Conservation (phyloP, 2,329 filamentous ascomycete species). For the Huntiella bhutanensis region DNA sequence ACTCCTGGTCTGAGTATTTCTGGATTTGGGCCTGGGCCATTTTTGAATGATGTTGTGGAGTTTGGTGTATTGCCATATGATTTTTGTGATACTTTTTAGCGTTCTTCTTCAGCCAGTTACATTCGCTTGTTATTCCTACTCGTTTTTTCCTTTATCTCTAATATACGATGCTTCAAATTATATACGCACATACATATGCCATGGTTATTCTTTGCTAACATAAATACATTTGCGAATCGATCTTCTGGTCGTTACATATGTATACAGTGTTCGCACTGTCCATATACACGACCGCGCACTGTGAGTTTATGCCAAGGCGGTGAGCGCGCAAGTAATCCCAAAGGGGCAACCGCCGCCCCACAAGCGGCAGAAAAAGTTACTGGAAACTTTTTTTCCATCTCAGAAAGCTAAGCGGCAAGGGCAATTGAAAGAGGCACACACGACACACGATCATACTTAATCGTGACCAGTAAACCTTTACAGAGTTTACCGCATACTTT, state of each 20-base stretch:
- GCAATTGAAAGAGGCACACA: too few species aligned
- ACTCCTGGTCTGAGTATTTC: too few species aligned
- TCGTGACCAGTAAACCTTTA: too few species aligned
- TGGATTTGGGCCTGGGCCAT: too few species aligned
- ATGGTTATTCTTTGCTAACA: too few species aligned
- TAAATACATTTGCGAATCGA: background rate
- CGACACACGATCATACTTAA: too few species aligned
- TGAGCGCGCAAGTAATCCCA: slow-evolving; percentile 7
- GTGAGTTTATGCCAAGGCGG: slow-evolving; percentile 3
- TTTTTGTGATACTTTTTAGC: too few species aligned
- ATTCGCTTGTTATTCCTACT: background rate
- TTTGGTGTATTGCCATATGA: too few species aligned
- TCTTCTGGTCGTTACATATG: background rate
- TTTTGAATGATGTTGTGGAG: too few species aligned
- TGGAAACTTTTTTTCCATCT: background rate
- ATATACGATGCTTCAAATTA: background rate
- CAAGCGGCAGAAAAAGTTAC: slow-evolving; percentile 11
- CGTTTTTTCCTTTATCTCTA: background rate
- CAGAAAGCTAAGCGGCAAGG: too few species aligned
- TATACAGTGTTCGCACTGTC: background rate
- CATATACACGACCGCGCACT: background rate
- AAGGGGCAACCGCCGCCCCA: slow-evolving; percentile 8
- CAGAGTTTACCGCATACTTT: background rate
- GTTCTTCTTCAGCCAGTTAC: too few species aligned
- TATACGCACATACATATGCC: background rate